A percentile compares a stretch with the other conserved stretches of the same genome.
Conservation (phyloP, 2,329 filamentous ascomycete genomes). For the Diplodia sapinea region DNA sequence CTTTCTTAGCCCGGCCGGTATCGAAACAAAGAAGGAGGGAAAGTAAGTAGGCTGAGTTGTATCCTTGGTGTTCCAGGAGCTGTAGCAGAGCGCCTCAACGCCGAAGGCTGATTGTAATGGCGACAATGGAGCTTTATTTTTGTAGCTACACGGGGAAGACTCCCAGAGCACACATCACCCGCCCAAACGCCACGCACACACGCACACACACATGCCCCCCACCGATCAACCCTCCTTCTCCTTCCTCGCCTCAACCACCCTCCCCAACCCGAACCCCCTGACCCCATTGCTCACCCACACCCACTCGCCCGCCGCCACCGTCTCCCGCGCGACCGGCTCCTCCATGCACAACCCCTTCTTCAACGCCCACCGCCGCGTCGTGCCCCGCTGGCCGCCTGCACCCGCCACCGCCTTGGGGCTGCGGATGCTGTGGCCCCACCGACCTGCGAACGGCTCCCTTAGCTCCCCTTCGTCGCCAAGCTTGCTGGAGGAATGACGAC, state of each 20-base stretch:
- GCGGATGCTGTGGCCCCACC: slow-evolving; percentile 48
- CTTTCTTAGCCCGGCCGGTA: too few species aligned
- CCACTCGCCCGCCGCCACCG: slow-evolving; percentile 72
- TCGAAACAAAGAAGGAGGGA: too few species aligned
- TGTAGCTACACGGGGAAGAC: too few species aligned
- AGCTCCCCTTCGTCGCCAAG: slow-evolving; percentile 45
- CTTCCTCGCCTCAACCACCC: slow-evolving; percentile 38
- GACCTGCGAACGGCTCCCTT: slow-evolving; percentile 44
- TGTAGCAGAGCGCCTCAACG: too few species aligned
- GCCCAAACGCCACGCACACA: too few species aligned
- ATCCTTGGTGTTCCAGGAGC: too few species aligned
- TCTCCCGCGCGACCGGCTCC: slow-evolving; percentile 63
- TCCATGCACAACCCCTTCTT: slow-evolving; percentile 71
- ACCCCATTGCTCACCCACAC: slow-evolving; percentile 92
- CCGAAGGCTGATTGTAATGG: too few species aligned
- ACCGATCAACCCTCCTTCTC: not conserved
- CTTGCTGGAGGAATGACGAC: not conserved
- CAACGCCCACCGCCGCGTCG: slow-evolving; percentile 82
- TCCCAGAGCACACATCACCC: too few species aligned
- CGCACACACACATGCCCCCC: not conserved
- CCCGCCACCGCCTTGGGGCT: slow-evolving; percentile 64
- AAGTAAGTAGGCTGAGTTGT: too few species aligned
- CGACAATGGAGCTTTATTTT: too few species aligned
- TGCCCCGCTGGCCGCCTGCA: slow-evolving; percentile 72
- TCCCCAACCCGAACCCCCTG: slow-evolving; percentile 67